phyloP scores from a whole-genome alignment of 306 rosid genomes.

The Leucaena leucocephala region DNA sequence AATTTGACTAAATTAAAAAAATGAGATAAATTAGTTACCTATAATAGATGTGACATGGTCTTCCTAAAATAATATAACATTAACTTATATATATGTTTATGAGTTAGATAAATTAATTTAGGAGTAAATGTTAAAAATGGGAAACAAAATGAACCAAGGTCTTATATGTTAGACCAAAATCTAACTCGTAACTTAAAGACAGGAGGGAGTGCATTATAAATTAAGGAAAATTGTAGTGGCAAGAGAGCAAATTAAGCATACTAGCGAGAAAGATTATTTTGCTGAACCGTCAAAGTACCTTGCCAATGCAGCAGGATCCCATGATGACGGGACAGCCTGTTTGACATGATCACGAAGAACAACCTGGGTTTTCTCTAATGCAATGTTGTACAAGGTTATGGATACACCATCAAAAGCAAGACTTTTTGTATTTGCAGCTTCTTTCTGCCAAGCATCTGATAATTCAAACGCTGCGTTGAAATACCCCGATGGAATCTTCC shows the following conservation, averaged over 20 bases:
- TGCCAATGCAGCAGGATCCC: slow-evolving; percentile 87
- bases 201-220: too few species aligned
- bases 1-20: too few species aligned
- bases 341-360: slow-evolving; percentile 65
- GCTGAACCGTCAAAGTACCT: slow-evolving; percentile 53
- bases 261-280: background rate
- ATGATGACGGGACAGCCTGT: slow-evolving; percentile 78
- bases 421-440: slow-evolving; percentile 78
- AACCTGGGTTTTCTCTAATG: slow-evolving; percentile 68
- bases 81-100: too few species aligned
- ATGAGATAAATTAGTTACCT: too few species aligned
- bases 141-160: too few species aligned
- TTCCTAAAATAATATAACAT: too few species aligned
- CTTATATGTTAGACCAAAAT: too few species aligned
- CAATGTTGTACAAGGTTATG: slow-evolving; percentile 68
- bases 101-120: too few species aligned
- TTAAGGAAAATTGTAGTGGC: background rate
- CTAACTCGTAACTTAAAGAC: too few species aligned
- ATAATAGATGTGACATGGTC: too few species aligned
- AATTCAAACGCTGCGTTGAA: slow-evolving; percentile 80
- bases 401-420: slow-evolving; percentile 81
- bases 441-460: slow-evolving; percentile 78
- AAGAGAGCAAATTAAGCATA: background rate
- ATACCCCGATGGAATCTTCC: slow-evolving; percentile 85
- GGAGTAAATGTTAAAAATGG: too few species aligned